phyloP scores from a whole-genome alignment of 192 early-diverging fungal species.

The Podila horticola region DNA sequence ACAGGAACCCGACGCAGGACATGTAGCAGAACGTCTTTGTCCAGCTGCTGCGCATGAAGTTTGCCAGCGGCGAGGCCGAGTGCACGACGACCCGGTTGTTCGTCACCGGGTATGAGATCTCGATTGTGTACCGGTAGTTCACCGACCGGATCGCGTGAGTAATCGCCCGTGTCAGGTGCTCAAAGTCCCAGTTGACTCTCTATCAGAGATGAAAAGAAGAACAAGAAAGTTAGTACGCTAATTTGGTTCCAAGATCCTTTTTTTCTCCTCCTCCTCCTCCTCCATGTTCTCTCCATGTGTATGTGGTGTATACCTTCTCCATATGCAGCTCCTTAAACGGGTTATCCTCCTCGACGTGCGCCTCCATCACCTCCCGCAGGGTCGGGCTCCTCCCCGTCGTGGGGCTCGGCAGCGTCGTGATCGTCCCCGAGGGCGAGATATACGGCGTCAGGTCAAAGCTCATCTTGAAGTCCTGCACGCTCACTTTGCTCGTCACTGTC shows the following conservation, averaged over 20 bases:
- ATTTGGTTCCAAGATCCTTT: too few species aligned
- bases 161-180: slow-evolving; percentile 45
- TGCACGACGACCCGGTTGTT: slow-evolving; percentile 43
- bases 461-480: slow-evolving; percentile 51
- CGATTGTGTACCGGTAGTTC: slow-evolving; percentile 40
- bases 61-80: slow-evolving; percentile 32
- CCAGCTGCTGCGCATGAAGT: slow-evolving; percentile 33
- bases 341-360: slow-evolving; percentile 46
- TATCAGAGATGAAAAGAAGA: background rate
- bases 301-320: slow-evolving; percentile 47
- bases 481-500: slow-evolving; percentile 13
- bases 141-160: slow-evolving; percentile 42
- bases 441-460: slow-evolving; percentile 45
- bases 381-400: slow-evolving; percentile 21
- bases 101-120: slow-evolving; percentile 47
- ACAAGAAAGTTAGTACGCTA: too few species aligned
- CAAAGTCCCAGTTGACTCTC: slow-evolving; percentile 52
- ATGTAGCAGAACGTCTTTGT: slow-evolving; percentile 36
- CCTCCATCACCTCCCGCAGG: slow-evolving; percentile 43
- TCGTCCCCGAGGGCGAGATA: slow-evolving; percentile 29
- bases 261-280: too few species aligned
- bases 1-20: slow-evolving; percentile 36
- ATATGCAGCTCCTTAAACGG: slow-evolving; percentile 53
- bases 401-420: slow-evolving; percentile 19
- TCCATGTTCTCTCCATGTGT: too few species aligned